Evolutionary conservation across 176 grass and related monocot genomes (phyloP).

Genomic region (Hsuehochloa calcarea): DNA sequence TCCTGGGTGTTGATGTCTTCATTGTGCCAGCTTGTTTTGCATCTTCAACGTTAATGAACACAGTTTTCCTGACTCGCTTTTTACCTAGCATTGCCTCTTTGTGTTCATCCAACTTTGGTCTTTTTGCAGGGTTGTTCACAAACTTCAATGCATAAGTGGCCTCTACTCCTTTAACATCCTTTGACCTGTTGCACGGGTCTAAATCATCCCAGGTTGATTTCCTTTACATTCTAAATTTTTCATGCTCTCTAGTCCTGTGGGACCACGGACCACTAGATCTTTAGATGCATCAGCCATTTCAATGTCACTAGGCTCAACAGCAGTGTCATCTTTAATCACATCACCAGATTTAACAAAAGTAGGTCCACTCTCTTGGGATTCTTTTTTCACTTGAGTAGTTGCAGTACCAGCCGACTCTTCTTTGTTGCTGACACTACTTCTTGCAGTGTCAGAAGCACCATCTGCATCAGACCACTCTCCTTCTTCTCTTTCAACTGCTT

Average conservation of each 20-base stretch:
- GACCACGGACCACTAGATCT: conserved; percentile 36
- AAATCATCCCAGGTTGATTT: conserved; percentile 53
- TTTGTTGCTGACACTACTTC: conserved; percentile 50
- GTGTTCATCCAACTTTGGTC: conserved; percentile 77
- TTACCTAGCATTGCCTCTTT: conserved; percentile 97
- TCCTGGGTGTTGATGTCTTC: conserved; percentile 81
- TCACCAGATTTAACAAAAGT: conserved; percentile 32
- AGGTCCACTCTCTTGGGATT: conserved; percentile 48
- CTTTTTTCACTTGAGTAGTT: conserved; percentile 44
- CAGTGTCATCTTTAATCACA: conserved; percentile 36
- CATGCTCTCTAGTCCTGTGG: conserved; percentile 25
- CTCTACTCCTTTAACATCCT: conserved; percentile 88
- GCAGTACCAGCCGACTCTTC: conserved; percentile 41
- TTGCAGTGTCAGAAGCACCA: conserved; percentile 53
- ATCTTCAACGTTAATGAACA: conserved; percentile 97
- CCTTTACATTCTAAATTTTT: conserved; percentile 53
- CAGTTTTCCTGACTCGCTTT: conserved; percentile 80
- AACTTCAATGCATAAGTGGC: conserved; percentile 86
- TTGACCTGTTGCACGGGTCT: conserved; percentile 56
- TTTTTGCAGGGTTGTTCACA: conserved; percentile 75
- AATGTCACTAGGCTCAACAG: conserved; percentile 43
- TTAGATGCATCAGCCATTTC: conserved; percentile 55
- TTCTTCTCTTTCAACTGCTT: conserved; percentile 88
- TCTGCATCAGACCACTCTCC: conserved; percentile 98
- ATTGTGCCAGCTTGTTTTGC: conserved; percentile 87